phyloP scores from a whole-genome alignment of 345 rosid genomes.

The Gossypium stocksii region DNA sequence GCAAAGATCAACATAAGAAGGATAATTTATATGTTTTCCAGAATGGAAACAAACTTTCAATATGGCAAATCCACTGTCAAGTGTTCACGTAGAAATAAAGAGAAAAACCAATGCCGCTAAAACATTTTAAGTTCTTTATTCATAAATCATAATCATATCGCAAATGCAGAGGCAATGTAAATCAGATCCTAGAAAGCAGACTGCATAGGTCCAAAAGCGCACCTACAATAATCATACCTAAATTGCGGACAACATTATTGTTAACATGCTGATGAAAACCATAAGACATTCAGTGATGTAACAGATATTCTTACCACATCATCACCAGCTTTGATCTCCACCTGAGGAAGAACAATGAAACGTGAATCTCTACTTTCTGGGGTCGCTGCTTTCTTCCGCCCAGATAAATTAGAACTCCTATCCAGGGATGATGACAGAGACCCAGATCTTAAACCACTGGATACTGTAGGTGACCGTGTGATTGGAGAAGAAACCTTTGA shows the following conservation, averaged over 20 bases:
- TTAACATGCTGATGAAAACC: neutral
- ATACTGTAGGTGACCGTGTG: slow-evolving; percentile 54
- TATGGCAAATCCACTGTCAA: neutral
- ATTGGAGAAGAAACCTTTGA: slow-evolving; percentile 65
- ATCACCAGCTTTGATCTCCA: slow-evolving; percentile 88
- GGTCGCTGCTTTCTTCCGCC: slow-evolving; percentile 51
- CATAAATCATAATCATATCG: neutral
- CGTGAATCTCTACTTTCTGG: slow-evolving; percentile 73
- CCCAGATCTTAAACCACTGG: slow-evolving; percentile 61
- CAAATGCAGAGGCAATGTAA: neutral
- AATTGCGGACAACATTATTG: neutral
- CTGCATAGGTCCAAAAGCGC: neutral
- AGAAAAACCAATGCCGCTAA: neutral
- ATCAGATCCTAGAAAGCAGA: slow-evolving; percentile 11
- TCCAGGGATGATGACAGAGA: slow-evolving; percentile 60
- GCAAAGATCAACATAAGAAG: neutral
- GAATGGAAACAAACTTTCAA: neutral
- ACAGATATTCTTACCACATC: slow-evolving; percentile 65
- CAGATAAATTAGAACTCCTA: slow-evolving; percentile 65
- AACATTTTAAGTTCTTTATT: neutral
- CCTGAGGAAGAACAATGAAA: slow-evolving; percentile 86
- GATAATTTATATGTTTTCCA: neutral
- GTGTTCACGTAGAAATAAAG: neutral
- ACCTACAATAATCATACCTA: neutral
- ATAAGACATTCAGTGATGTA: neutral